phyloP scores from a whole-genome alignment of 352 stramenopile species.

The Phytophthora idaei region DNA sequence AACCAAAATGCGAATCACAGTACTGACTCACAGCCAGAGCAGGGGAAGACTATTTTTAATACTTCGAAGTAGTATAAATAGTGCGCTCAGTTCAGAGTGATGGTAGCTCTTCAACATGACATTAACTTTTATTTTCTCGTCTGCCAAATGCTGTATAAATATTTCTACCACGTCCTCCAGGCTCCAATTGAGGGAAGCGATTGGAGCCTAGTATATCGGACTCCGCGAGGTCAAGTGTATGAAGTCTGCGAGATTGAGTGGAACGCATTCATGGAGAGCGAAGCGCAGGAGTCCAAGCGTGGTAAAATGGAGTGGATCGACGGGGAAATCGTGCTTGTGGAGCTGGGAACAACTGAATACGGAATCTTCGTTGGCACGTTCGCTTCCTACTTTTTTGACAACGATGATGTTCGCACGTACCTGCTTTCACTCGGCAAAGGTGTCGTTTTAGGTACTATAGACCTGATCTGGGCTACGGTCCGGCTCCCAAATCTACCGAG shows the following conservation, averaged over 20 bases:
- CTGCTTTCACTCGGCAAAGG: neutral
- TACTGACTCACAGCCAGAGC: no score
- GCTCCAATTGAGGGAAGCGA: no score
- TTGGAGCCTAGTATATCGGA: neutral
- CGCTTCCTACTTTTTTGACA: neutral
- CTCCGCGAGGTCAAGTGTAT: neutral
- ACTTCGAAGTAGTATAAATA: no score
- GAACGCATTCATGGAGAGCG: neutral
- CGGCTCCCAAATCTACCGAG: neutral
- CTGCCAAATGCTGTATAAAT: no score
- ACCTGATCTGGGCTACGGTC: neutral
- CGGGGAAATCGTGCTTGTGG: neutral
- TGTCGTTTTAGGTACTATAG: neutral
- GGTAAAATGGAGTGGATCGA: neutral
- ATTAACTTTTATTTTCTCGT: no score
- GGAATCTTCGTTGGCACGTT: neutral
- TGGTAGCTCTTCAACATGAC: no score
- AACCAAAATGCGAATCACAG: no score
- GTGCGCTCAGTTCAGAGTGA: no score
- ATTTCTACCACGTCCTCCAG: no score
- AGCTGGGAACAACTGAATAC: neutral
- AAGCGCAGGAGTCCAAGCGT: neutral
- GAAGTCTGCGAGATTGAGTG: neutral
- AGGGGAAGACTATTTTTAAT: no score
- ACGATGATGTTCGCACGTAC: no score